These are phyloP conservation scores for Setaria italica DNA, from an alignment of 202 grass and related monocot genomes.

Conservation along the genomic window DNA sequence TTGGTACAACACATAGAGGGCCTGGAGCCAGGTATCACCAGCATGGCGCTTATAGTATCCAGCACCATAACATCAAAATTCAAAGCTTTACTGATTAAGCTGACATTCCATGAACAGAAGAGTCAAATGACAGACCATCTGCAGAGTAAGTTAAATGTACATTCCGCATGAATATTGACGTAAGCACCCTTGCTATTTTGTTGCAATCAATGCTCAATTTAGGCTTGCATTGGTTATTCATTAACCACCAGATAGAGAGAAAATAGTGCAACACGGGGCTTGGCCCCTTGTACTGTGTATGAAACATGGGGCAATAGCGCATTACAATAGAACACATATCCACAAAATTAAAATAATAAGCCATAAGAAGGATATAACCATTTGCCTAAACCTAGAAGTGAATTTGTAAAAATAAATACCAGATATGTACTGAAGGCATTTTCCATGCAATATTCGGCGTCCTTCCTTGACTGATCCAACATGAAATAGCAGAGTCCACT, in stretches of 20 bases:
- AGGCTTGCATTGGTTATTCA: slow-evolving; percentile 6
- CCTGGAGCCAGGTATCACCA: neutral
- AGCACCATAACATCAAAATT: neutral
- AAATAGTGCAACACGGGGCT: neutral
- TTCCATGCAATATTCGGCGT: slow-evolving; percentile 96
- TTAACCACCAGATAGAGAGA: neutral
- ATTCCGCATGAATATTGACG: neutral
- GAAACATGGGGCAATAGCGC: slow-evolving; percentile 5
- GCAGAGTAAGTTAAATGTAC: neutral
- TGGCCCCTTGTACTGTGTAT: neutral
- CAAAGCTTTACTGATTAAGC: slow-evolving; percentile 5
- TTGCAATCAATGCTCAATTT: neutral
- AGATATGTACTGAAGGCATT: slow-evolving; percentile 93
- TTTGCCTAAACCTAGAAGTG: slow-evolving; percentile 41
- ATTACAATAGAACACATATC: slow-evolving; percentile 31
- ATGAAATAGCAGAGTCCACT: slow-evolving; percentile 95
- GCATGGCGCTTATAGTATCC: neutral
- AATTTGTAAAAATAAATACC: slow-evolving; percentile 58
- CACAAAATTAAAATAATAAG: slow-evolving; percentile 7
- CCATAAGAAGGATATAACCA: slow-evolving; percentile 17
- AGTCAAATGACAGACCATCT: neutral
- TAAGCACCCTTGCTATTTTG: no score
- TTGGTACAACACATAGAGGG: neutral
- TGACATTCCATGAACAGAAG: neutral
- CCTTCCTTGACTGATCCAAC: slow-evolving; percentile 98